Evolutionary conservation across 2,329 filamentous ascomycete genomes (phyloP), one percentile per base, ranked within the genome.

Genomic region (Talaromyces sp.): DNA sequence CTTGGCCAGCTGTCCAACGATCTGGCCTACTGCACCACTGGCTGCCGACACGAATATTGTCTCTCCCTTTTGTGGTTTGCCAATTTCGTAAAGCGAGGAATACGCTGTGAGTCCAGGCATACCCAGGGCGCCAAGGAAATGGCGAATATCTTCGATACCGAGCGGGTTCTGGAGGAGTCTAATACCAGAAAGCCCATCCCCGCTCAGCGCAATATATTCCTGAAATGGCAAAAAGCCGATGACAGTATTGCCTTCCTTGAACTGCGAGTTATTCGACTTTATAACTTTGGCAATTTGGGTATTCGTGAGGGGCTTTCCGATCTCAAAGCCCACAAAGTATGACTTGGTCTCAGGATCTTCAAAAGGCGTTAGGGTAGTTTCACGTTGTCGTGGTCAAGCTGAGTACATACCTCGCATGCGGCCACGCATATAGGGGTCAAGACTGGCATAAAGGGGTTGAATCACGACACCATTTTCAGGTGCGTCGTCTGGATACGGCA

Each of bases 1-100:
- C 83, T 94, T 94, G 64, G 90, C 91, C 52, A 96, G 77, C 77
- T 95, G 91, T 5, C 91, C 91, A 23, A 95, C 91, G 7, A 95
- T 74, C 75, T 93, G 89, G 3, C 92, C 91, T 3, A 96, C 91
- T 1, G 90, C 91, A 33, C 92, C 91, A 3, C 88, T 89, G 0
- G 91, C 91, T 3, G 90, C 88, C 62, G 87, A 90, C 67, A 96
- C 83, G 75, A 94, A 92, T 70, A 96, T 91, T 44, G 89, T 93
- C 76, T 92, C 88, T 51, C 88, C 89, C 76, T 88, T 86, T 79
- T 89, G 86, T 28, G 90, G 89, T 78, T 88, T 81, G 4, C 89
- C 89, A 60, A 92, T 90, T 65, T 87, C 87, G 74, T 91, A 90
- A 68, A 92, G 85, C 0, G 85, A 89, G 5, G 84, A 86, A 78